Conservation (phyloP, 2,329 filamentous ascomycete species). For the Neoscytalidium dimidiatum region DNA sequence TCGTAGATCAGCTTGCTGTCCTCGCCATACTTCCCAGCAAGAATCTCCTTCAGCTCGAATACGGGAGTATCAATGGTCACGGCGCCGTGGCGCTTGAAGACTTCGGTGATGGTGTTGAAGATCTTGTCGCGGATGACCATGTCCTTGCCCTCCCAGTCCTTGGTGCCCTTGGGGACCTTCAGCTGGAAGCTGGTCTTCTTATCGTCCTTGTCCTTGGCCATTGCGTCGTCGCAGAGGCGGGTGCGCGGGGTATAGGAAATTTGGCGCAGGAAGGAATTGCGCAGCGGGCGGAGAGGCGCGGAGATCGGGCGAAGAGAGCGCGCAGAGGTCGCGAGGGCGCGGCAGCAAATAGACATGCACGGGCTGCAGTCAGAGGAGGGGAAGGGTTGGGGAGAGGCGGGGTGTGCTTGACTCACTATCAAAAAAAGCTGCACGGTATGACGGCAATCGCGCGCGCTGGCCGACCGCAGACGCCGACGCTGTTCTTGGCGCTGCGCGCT, state of each 20-base stretch:
- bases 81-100: slow-evolving; percentile 83
- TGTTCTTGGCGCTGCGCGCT: neutral
- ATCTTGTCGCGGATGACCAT: slow-evolving; percentile 81
- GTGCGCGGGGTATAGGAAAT: neutral
- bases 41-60: slow-evolving; percentile 84
- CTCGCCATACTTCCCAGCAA: slow-evolving; percentile 89
- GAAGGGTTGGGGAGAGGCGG: neutral
- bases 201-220: slow-evolving; percentile 49
- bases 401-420: slow-evolving; percentile 11
- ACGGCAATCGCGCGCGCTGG: neutral
- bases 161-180: slow-evolving; percentile 89
- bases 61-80: slow-evolving; percentile 79
- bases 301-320: neutral
- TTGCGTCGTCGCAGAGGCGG: slow-evolving; percentile 33
- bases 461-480: neutral
- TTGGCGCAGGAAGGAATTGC: neutral
- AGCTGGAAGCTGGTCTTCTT: slow-evolving; percentile 59
- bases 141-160: slow-evolving; percentile 79
- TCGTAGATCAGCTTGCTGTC: slow-evolving; percentile 93
- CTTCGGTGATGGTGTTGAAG: slow-evolving; percentile 71
- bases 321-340: slow-evolving; percentile 15
- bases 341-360: slow-evolving; percentile 20
- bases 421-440: slow-evolving; percentile 5
- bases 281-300: neutral
- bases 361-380: neutral